A percentile compares a stretch with the other conserved stretches of the same genome.
These are phyloP conservation scores for Zalerion maritima DNA, from an alignment of 495 filamentous ascomycete genomes.

Conservation along the genomic window DNA sequence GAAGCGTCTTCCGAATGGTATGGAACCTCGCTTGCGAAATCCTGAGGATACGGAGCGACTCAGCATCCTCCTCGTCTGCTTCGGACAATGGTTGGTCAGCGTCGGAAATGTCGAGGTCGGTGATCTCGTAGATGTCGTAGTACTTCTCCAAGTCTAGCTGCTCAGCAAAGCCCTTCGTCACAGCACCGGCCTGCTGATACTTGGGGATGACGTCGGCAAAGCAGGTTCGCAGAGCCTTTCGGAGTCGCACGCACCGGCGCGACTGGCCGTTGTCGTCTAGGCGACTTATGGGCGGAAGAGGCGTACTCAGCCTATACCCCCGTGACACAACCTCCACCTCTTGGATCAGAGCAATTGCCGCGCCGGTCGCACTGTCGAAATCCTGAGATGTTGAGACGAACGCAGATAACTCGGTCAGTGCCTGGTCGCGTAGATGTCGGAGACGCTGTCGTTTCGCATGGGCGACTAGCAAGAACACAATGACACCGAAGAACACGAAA, in stretches of 20 bases:
- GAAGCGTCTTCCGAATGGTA: constrained; percentile 61
- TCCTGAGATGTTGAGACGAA: constrained; percentile 68
- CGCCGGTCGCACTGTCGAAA: constrained; percentile 66
- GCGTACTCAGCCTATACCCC: constrained; percentile 84
- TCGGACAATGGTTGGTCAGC: constrained; percentile 46
- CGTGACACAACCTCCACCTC: constrained; percentile 92
- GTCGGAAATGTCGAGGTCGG: constrained; percentile 56
- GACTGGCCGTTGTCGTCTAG: constrained; percentile 65
- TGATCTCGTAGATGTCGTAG: constrained; percentile 84
- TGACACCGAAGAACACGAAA: constrained; percentile 44
- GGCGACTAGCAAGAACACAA: constrained; percentile 40
- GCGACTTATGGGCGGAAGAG: constrained; percentile 70
- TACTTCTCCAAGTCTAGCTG: constrained; percentile 75
- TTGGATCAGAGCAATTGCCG: constrained; percentile 76
- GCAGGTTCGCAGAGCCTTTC: constrained; percentile 53
- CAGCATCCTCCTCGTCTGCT: constrained; percentile 51
- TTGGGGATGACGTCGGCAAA: constrained; percentile 54
- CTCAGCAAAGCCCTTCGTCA: constrained; percentile 57
- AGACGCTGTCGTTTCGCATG: constrained; percentile 75
- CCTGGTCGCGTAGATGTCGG: constrained; percentile 64
- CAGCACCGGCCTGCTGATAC: constrained; percentile 50
- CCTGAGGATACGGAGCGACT: constrained; percentile 68
- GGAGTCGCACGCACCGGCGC: constrained; percentile 63
- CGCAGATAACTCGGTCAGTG: constrained; percentile 53
- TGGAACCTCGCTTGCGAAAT: constrained; percentile 66